Base-by-base conservation (phyloP, 768 basidiomycete species). In the Suillus brevipes region DNA sequence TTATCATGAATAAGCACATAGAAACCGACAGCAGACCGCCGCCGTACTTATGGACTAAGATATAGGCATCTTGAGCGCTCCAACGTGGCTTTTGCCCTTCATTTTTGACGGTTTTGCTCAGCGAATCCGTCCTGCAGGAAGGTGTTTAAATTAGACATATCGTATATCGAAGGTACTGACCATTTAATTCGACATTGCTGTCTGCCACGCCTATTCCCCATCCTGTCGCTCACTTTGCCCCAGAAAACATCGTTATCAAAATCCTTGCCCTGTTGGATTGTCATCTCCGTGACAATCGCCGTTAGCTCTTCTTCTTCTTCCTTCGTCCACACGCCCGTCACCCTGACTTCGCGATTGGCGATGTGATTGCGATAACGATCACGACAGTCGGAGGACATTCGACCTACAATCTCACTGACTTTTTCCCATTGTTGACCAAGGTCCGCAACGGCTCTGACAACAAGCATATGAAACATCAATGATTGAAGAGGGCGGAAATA, bases 161-260 rank as follows among this genome's bases (percentile, higher is more conserved):
- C n/a, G 18, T 45, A 36, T 16, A 20, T 34, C 60, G 14, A 63
- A 60, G 47, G 36, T 12, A 49, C 76, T 62, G 65, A 91, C 92
- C 93, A 95, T 84, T 95, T 95, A 52, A 90, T 91, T 57, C 93
- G 84, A 79, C 93, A 94, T 74, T 95, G 93, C 70, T 93, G 90
- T 67, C 92, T 82, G 42, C 88, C 87, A 58, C 93, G 84, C 57
- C 76, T 89, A 28, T 87, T 85, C 45, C 87, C 90, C 93, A 95
- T 94, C 55, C 83, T 82, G 58, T 89, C 84, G 66, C 88, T 88
- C 45, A 95, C 90, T 61, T 82, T 82, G 18, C 87, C 85, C 93
- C 93, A 95, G 76, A 92, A 94, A 40, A 94, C 87, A 67, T 94
- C 92, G 61, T 86, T 87, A 63, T 92, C 91, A 61, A 86, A 75